Evolutionary conservation across 805 yeast species (phyloP).

Genomic region (Schwanniomyces polymorphus): DNA sequence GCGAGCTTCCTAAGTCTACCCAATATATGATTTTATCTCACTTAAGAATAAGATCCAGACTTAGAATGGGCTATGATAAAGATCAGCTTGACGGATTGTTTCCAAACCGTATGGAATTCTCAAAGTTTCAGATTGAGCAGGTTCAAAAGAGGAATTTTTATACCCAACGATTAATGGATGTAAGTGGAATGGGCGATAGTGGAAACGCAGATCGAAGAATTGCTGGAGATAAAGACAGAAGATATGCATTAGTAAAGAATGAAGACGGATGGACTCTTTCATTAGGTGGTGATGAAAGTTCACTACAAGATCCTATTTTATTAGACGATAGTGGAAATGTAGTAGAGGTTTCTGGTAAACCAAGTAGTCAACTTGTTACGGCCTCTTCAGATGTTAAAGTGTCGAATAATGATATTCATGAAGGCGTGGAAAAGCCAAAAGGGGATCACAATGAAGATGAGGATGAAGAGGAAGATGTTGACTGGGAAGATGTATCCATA

Average conservation of each 20-base stretch:
- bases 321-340: conserved; percentile 43
- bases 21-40: conserved; percentile 88
- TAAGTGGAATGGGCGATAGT: conserved; percentile 73
- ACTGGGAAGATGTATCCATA: conserved; percentile 72
- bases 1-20: conserved; percentile 73
- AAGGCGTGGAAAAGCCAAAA: not conserved
- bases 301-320: conserved; percentile 46
- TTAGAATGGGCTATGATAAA: conserved; percentile 92
- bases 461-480: conserved; percentile 43
- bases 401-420: not conserved
- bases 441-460: conserved; percentile 2
- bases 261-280: conserved; percentile 86
- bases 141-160: conserved; percentile 88
- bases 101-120: conserved; percentile 85
- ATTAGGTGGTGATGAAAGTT: conserved; percentile 45
- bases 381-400: not conserved
- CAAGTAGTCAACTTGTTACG: conserved; percentile 2
- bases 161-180: conserved; percentile 83
- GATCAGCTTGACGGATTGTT: conserved; percentile 83
- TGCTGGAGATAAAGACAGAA: conserved; percentile 79
- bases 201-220: conserved; percentile 56
- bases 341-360: too few relatives aligned
- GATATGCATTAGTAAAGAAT: conserved; percentile 71
- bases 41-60: conserved; percentile 76
- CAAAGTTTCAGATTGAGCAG: conserved; percentile 88